Base-by-base conservation (phyloP, 2,329 filamentous ascomycete species). In the Whalleya microplaca region DNA sequence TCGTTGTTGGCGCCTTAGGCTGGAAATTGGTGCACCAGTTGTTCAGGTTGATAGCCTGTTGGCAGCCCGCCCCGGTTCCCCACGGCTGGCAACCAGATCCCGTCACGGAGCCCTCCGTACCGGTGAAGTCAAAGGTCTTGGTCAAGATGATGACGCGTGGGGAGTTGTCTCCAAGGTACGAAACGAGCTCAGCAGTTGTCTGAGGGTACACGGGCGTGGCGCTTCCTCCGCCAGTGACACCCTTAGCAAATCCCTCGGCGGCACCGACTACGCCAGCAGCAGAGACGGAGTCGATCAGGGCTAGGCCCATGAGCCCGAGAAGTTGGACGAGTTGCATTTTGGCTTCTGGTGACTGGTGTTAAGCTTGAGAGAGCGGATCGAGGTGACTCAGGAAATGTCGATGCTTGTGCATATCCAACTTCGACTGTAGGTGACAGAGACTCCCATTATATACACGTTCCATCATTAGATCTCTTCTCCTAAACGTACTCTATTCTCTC, bases 31-130 rank as follows among this genome's bases (percentile, higher is more conserved):
- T 74, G 71, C 84, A 87, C 80, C 82, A 84, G 66, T 77, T 66
- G 67, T 85, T 73, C 74, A 83, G 75, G 74, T 86, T 83, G 69
- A 88, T 86, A n/a, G n/a, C n/a, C n/a, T n/a, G 61, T 84, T 81
- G 42, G 79, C 21, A 84, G 84, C 16, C 83, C 79, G 64, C 85
- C 88, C 20, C 84, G 84, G 16, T 75, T 78, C 41, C 70, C 77
- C 23, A 75, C 81, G 4, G 74, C 75, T 2, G 75, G n/a, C n/a
- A n/a, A n/a, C n/a, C n/a, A n/a, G n/a, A n/a, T 80, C 41, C 84
- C 84, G n/a, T n/a, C n/a, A n/a, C n/a, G n/a, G n/a, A n/a, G n/a
- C 69, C 84, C 69, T 86, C 83, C 10, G 76, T 78, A 40, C 76
- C 78, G 29, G 74, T 79, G 75, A 84, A 86, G 73, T 84, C 79